phyloP scores from a whole-genome alignment of 768 basidiomycete species.

The Psilocybe tampanensis region DNA sequence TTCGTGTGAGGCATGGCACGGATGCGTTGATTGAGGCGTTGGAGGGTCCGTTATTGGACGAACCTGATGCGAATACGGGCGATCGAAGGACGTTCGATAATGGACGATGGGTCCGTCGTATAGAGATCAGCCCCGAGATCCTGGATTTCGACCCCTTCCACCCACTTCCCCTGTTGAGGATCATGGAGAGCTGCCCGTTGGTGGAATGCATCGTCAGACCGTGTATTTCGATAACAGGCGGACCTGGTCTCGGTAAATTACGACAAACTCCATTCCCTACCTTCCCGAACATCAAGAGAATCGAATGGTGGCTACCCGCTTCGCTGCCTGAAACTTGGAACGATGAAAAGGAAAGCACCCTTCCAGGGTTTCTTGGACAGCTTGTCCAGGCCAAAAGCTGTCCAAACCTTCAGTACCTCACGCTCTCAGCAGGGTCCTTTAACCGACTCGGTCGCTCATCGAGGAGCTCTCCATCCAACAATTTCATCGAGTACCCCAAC shows the following conservation, averaged over 20 bases:
- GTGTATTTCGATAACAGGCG: conserved; percentile 3
- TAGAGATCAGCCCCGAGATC: conserved; percentile 7
- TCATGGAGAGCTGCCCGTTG: conserved; percentile 7
- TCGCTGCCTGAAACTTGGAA: too few species aligned
- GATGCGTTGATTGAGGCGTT: conserved; percentile 6
- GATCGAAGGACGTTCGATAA: not conserved
- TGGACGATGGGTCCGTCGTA: conserved; percentile 7
- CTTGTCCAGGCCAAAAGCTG: too few species aligned
- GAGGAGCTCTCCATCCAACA: not conserved
- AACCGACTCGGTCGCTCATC: too few species aligned
- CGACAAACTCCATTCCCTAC: not conserved
- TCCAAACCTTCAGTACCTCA: too few species aligned
- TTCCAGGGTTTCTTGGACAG: too few species aligned
- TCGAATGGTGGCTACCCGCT: not conserved
- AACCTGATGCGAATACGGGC: not conserved
- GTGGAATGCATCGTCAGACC: conserved; percentile 5
- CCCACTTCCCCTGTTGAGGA: conserved; percentile 5
- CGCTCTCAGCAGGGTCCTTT: not conserved
- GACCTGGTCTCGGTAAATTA: not conserved
- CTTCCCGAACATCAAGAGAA: conserved; percentile 3
- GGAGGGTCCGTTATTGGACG: not conserved
- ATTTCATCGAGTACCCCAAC: not conserved
- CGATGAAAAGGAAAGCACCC: too few species aligned
- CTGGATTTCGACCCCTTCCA: conserved; percentile 11
- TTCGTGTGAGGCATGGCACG: conserved; percentile 10